phyloP scores from a whole-genome alignment of 1,139 yeast genomes.

The Protomyces macrosporus region DNA sequence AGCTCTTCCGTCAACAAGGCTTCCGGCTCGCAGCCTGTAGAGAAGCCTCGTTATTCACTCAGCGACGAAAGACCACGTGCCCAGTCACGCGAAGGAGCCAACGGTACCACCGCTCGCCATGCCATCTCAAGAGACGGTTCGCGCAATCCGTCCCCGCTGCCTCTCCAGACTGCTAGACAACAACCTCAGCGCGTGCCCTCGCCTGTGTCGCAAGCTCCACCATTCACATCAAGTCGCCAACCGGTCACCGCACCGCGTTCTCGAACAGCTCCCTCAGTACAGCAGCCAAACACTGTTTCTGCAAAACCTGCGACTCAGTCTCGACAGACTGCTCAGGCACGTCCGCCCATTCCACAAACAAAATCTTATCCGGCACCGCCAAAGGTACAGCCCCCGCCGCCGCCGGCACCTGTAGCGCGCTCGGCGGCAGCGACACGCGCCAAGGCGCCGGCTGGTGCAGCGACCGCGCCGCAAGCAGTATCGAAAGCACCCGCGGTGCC shows the following conservation, averaged over 20 bases:
- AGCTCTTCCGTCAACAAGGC: slow-evolving; percentile 6
- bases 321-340: slow-evolving; percentile 2
- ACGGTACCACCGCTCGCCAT: slow-evolving; percentile 1
- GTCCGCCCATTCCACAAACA: background rate
- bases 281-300: background rate
- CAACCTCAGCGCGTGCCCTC: slow-evolving; percentile 12
- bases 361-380: background rate
- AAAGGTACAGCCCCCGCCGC: background rate
- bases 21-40: background rate
- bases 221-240: background rate
- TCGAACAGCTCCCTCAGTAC: background rate
- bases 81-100: slow-evolving; percentile 1
- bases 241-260: background rate
- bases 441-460: background rate
- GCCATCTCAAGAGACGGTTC: slow-evolving; percentile 1
- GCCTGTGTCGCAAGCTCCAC: background rate
- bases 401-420: background rate
- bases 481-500: background rate
- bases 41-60: slow-evolving; percentile 16
- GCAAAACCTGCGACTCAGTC: background rate
- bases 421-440: background rate
- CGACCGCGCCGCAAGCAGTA: background rate
- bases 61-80: slow-evolving; percentile 5
- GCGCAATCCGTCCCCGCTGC: slow-evolving; percentile 21
- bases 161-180: background rate